Conservation (phyloP, 495 filamentous ascomycete species). For the Hyaloscypha variabilis region DNA sequence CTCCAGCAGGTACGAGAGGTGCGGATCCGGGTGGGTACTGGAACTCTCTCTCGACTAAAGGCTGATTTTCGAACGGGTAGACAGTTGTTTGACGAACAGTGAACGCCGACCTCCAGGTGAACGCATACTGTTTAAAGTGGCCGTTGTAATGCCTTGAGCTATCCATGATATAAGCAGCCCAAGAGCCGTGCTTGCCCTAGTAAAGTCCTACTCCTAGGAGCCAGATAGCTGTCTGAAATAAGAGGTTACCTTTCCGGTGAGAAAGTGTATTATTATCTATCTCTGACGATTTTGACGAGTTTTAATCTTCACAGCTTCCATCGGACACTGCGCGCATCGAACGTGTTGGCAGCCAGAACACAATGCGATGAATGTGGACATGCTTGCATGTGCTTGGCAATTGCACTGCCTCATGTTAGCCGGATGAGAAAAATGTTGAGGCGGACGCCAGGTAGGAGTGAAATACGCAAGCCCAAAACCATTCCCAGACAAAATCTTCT, state of each 20-base stretch:
- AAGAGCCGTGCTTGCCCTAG: neutral
- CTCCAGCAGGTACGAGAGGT: neutral
- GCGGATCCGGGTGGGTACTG: neutral
- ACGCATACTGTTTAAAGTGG: neutral
- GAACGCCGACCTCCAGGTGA: neutral
- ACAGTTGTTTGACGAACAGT: neutral
- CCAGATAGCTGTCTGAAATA: too few relatives aligned
- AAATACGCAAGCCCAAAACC: neutral
- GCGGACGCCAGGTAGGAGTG: too few relatives aligned
- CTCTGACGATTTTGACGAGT: neutral
- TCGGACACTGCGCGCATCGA: neutral
- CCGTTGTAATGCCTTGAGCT: neutral
- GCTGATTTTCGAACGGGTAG: neutral
- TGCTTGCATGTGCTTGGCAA: neutral
- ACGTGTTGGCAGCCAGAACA: neutral
- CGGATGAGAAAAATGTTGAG: neutral
- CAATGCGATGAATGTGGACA: neutral
- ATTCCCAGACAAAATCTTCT: neutral
- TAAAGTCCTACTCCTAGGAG: too few relatives aligned
- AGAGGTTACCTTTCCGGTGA: too few relatives aligned
- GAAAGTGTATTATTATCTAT: neutral
- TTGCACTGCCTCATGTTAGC: neutral
- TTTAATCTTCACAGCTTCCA: neutral
- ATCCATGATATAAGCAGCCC: neutral
- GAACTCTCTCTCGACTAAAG: neutral